A percentile compares a stretch with the other conserved stretches of the same genome.
These are phyloP conservation scores for Prinsepia uniflora DNA, from an alignment of 306 rosid species.

Conservation along the genomic window DNA sequence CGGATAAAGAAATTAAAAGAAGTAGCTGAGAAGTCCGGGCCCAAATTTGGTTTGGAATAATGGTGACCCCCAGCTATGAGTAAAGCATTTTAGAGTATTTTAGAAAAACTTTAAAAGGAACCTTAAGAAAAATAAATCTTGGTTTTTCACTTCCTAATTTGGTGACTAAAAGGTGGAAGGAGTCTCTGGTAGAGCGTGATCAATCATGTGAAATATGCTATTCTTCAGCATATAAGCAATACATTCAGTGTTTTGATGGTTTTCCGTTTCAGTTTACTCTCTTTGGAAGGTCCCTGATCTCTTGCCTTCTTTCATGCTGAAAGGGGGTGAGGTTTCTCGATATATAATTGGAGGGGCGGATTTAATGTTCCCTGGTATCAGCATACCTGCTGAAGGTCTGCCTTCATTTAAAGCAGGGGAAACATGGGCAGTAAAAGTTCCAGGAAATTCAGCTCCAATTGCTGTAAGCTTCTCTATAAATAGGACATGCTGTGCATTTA, in stretches of 20 bases:
- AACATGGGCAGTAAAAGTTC: slow-evolving; percentile 87
- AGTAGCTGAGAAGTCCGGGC: neutral
- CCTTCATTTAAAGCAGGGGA: slow-evolving; percentile 72
- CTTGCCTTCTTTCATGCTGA: slow-evolving; percentile 71
- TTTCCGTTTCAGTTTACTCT: slow-evolving; percentile 59
- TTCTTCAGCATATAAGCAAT: neutral
- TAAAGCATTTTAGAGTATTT: neutral
- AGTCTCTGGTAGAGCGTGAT: neutral
- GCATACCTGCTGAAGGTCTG: slow-evolving; percentile 69
- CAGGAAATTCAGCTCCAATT: slow-evolving; percentile 89
- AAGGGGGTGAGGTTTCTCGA: slow-evolving; percentile 88
- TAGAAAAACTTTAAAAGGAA: neutral
- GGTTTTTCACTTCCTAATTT: neutral
- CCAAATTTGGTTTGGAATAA: neutral
- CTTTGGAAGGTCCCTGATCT: slow-evolving; percentile 87
- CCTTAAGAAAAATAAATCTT: neutral
- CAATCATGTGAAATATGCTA: neutral
- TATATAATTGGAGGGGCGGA: slow-evolving; percentile 90
- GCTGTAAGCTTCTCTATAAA: slow-evolving; percentile 46
- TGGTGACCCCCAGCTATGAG: neutral
- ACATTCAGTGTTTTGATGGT: neutral
- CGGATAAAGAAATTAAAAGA: neutral
- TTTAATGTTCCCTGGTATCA: slow-evolving; percentile 96
- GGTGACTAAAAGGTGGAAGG: neutral
- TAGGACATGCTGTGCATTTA: neutral